Conservation (phyloP, 495 filamentous ascomycete genomes). For the Bryoglossum gracile region DNA sequence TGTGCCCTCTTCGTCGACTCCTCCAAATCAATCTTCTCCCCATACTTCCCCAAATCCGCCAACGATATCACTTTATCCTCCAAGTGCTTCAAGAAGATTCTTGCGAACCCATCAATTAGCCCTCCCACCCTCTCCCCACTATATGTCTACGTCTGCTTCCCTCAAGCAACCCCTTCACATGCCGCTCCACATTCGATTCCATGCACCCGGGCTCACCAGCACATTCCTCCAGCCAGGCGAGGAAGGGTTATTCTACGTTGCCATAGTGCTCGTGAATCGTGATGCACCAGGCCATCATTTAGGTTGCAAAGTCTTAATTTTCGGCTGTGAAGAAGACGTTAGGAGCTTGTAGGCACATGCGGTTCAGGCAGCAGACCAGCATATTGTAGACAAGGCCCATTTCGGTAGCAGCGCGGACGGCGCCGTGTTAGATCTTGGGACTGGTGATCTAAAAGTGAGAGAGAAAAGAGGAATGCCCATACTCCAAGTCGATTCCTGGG, state of each 20-base stretch:
- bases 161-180: conserved; percentile 16
- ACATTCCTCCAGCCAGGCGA: conserved; percentile 29
- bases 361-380: conserved; percentile 41
- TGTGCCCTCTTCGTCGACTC: conserved; percentile 14
- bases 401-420: conserved; percentile 29
- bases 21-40: conserved; percentile 25
- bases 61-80: conserved; percentile 34
- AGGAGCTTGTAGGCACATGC: conserved; percentile 41
- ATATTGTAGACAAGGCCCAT: conserved; percentile 42
- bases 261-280: conserved; percentile 29
- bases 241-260: conserved; percentile 28
- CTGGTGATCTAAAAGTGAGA: conserved; percentile 8
- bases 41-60: conserved; percentile 21
- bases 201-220: conserved; percentile 19
- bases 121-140: conserved; percentile 27
- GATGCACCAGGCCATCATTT: conserved; percentile 26
- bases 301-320: conserved; percentile 35
- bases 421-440: conserved; percentile 11
- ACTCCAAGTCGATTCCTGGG: conserved; percentile 24
- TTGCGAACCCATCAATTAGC: conserved; percentile 37
- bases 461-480: neutral
- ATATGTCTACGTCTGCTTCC: conserved; percentile 17
- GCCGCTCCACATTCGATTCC: conserved; percentile 26
- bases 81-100: conserved; percentile 32
- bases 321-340: conserved; percentile 28